Evolutionary conservation across 129 eudicot species (phyloP).

Genomic region (Erigeron canadensis): DNA sequence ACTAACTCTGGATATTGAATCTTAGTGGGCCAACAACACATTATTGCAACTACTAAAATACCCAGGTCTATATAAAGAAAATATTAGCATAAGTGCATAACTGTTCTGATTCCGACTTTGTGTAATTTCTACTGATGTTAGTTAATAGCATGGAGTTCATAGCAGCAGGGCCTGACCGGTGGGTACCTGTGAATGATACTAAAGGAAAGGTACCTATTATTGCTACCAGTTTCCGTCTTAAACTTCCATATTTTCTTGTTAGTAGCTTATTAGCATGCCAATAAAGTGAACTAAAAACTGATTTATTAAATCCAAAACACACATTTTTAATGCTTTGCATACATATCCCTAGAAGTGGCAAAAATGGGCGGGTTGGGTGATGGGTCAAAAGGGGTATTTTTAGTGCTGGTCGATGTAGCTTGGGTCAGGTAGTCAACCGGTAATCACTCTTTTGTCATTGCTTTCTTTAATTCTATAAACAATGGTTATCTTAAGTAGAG

Average conservation of each 20-base stretch:
- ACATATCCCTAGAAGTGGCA: neutral
- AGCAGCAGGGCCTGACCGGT: slow-evolving; percentile 84
- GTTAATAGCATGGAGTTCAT: slow-evolving; percentile 92
- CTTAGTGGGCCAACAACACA: neutral
- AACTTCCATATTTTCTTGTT: neutral
- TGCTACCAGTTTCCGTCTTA: neutral
- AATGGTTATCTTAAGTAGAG: too few relatives aligned
- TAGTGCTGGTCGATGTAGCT: too few relatives aligned
- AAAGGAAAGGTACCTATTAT: slow-evolving; percentile 80
- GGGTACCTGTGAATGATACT: slow-evolving; percentile 74
- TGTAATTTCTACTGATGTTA: slow-evolving; percentile 24
- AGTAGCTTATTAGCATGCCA: neutral
- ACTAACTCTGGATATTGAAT: too few relatives aligned
- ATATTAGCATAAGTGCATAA: neutral
- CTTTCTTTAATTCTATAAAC: too few relatives aligned
- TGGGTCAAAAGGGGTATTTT: neutral
- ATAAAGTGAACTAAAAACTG: neutral
- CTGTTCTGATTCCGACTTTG: slow-evolving; percentile 7
- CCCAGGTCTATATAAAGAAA: too few relatives aligned
- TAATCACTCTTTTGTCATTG: too few relatives aligned
- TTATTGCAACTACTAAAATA: neutral
- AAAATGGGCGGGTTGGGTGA: neutral
- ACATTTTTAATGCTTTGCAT: too few relatives aligned
- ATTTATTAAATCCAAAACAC: neutral
- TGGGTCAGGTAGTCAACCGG: too few relatives aligned